Conservation (phyloP, 2,329 filamentous ascomycete genomes). For the Cladophialophora carrionii region DNA sequence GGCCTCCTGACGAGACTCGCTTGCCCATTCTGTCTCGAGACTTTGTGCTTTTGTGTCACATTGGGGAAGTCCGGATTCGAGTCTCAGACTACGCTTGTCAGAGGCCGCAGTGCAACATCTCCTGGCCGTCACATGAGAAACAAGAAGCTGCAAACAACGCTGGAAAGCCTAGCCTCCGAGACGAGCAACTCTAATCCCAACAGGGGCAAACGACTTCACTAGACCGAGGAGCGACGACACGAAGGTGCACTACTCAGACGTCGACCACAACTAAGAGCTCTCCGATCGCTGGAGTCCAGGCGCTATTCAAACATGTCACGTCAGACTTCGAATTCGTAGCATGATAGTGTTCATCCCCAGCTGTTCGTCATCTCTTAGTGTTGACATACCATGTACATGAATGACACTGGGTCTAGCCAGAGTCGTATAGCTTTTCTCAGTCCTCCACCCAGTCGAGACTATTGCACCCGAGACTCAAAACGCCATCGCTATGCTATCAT, state of each 20-base stretch:
- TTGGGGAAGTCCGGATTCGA: background rate
- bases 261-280: background rate
- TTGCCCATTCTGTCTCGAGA: background rate
- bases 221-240: background rate
- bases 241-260: no score
- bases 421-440: background rate
- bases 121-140: no score
- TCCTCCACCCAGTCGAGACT: background rate
- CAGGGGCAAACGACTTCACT: no score
- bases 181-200: no score
- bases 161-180: no score
- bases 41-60: background rate
- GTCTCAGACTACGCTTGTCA: background rate
- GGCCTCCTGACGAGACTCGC: background rate
- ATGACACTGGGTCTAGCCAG: slow-evolving; percentile 4
- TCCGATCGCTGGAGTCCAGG: background rate
- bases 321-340: background rate
- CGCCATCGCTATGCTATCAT: slow-evolving; percentile 30
- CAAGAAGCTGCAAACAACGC: background rate
- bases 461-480: slow-evolving; percentile 8
- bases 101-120: background rate
- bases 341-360: background rate
- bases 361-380: background rate
- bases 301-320: background rate
- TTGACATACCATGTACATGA: slow-evolving; percentile 7